These are phyloP conservation scores for Sodiomyces alkalinus DNA, from an alignment of 2,329 filamentous ascomycete genomes.

Conservation along the genomic window DNA sequence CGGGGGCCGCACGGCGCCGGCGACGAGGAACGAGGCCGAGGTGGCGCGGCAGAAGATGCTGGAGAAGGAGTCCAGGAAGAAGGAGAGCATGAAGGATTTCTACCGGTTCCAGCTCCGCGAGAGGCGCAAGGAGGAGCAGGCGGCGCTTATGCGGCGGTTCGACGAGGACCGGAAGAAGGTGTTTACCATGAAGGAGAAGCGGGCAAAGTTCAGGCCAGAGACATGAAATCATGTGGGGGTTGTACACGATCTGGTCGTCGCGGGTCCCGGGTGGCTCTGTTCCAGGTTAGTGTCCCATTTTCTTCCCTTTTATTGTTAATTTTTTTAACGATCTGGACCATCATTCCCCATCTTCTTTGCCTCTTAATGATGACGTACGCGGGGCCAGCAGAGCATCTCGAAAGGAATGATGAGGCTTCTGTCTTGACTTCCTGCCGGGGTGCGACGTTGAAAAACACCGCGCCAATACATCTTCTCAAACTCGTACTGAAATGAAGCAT, in stretches of 20 bases:
- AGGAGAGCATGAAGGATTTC: slow-evolving; percentile 53
- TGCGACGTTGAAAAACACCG: slow-evolving; percentile 46
- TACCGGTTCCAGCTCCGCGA: slow-evolving; percentile 75
- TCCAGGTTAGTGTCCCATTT: background rate
- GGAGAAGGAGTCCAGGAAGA: slow-evolving; percentile 48
- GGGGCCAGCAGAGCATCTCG: slow-evolving; percentile 30
- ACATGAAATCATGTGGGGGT: slow-evolving; percentile 14
- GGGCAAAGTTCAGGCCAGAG: slow-evolving; percentile 44
- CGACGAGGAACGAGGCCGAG: slow-evolving; percentile 55
- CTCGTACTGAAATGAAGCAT: slow-evolving; percentile 36
- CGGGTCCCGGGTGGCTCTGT: background rate
- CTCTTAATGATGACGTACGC: slow-evolving; percentile 38
- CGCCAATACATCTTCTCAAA: slow-evolving; percentile 53
- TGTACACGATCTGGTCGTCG: background rate
- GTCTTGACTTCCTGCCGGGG: slow-evolving; percentile 11
- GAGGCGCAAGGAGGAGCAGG: slow-evolving; percentile 60
- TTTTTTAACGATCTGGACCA: too few species aligned
- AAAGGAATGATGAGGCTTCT: slow-evolving; percentile 7
- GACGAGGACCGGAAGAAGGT: slow-evolving; percentile 63
- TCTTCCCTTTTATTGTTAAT: slow-evolving; percentile 1
- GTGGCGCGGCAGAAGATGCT: slow-evolving; percentile 42
- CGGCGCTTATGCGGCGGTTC: slow-evolving; percentile 53
- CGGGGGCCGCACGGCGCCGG: slow-evolving; percentile 61
- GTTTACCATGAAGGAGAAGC: slow-evolving; percentile 52
- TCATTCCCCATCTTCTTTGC: slow-evolving; percentile 6